Evolutionary conservation across 148 eudicot genomes (phyloP), one percentile per base, ranked within the genome.

Genomic region (Rhododendron griersonianum): DNA sequence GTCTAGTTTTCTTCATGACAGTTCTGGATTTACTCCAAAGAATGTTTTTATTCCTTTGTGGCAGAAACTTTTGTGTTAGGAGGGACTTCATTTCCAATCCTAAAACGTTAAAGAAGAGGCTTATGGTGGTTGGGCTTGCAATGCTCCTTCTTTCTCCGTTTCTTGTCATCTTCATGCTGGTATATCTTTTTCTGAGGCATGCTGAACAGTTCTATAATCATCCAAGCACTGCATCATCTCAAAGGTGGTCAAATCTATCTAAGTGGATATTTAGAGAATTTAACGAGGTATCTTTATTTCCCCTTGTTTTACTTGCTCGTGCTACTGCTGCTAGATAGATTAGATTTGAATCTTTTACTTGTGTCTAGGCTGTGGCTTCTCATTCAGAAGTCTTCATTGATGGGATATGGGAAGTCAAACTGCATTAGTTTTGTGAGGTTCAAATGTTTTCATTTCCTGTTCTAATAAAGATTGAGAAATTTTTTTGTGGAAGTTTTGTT

Each of bases 121-220:
- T 97, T 81, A 91, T 93, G 88, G 85, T 95, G 79, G 93, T 93
- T 86, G 99, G 99, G 82, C 55, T 95, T 74, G 93, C 88, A n/a
- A 92, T 95, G 98, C 93, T 96, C 51, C 91, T 97, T 73, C 95
- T 97, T 82, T 95, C 99, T 87, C 99, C 98, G 7, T 97, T 94
- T 89, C 89, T 93, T 85, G 95, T 95, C 83, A 95, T 97, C 85
- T 97, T 95, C 91, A 97, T 97, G 98, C 88, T 97, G 86, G 98
- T 95, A 14, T 97, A 95, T 94, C 99, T 95, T 84, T 97, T 97
- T 88, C 89, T 97, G 91, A 93, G 95, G 89, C 99, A 97, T 86
- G 99, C 98, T 78, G 99, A 97, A 84, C 98, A 97, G 78, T 97
- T 95, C 89, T 97, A 97, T 83, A 97, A 97, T 80, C 98, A 97